Conservation (phyloP, 768 basidiomycete species). For the Lyophyllum decastes region DNA sequence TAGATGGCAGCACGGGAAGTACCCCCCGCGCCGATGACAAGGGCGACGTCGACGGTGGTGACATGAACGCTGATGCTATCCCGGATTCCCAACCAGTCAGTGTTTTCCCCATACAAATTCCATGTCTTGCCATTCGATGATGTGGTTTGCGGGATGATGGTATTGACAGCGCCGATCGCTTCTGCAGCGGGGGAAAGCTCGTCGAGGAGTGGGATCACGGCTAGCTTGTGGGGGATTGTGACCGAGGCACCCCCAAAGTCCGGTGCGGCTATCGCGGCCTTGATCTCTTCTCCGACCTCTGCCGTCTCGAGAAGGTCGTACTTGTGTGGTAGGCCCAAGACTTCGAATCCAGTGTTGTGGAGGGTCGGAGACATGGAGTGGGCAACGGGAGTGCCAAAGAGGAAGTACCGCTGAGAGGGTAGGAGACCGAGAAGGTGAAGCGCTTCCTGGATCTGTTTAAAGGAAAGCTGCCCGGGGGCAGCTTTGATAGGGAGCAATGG, state of each 20-base stretch:
- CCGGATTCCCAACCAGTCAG: slow-evolving; percentile 91
- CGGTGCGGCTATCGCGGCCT: slow-evolving; percentile 56
- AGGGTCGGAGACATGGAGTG: slow-evolving; percentile 91
- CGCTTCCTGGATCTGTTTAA: slow-evolving; percentile 81
- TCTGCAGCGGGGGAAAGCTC: slow-evolving; percentile 77
- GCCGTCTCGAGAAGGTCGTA: slow-evolving; percentile 81
- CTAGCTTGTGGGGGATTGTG: slow-evolving; percentile 94
- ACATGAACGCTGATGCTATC: slow-evolving; percentile 50
- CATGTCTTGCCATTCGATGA: slow-evolving; percentile 38
- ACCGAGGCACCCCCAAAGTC: slow-evolving; percentile 96
- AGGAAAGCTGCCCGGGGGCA: slow-evolving; percentile 92
- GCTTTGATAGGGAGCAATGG: slow-evolving; percentile 82
- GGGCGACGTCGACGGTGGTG: slow-evolving; percentile 47
- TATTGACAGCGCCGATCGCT: slow-evolving; percentile 94
- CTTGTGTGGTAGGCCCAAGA: slow-evolving; percentile 80
- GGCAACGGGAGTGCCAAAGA: slow-evolving; percentile 88
- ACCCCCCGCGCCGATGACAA: slow-evolving; percentile 95
- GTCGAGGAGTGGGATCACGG: slow-evolving; percentile 84
- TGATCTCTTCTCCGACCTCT: slow-evolving; percentile 64
- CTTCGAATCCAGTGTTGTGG: slow-evolving; percentile 86
- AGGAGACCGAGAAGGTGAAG: slow-evolving; percentile 80
- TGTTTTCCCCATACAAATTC: slow-evolving; percentile 88
- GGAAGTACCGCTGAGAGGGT: slow-evolving; percentile 73
- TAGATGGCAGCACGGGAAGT: slow-evolving; percentile 95
- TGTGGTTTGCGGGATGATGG: slow-evolving; percentile 62